Percentiles rank a stretch among this genome's conserved stretches.
phyloP scores from a whole-genome alignment of 345 rosid species.

The Eucalyptus melliodora region DNA sequence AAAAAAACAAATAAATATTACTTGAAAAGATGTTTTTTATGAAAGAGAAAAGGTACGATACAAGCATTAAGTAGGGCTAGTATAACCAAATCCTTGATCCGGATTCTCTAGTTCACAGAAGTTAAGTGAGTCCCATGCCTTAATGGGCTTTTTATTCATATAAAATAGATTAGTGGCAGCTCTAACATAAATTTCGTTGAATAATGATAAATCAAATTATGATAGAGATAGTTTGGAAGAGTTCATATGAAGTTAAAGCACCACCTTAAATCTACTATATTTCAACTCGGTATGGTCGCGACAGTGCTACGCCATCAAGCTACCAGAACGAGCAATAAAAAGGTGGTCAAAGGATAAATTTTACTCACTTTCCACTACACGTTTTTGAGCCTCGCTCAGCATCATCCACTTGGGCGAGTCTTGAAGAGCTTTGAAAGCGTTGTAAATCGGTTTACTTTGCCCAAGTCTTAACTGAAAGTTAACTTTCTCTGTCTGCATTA shows the following conservation, averaged over 20 bases:
- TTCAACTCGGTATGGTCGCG: not conserved
- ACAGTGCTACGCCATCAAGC: not conserved
- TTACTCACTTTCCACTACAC: constrained; percentile 59
- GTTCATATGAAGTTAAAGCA: not conserved
- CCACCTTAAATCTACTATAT: not conserved
- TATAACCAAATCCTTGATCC: not conserved
- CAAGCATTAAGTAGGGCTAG: not conserved
- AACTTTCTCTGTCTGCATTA: constrained; percentile 62
- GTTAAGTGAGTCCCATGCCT: accelerated
- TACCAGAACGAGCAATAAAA: not conserved
- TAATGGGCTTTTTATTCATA: accelerated
- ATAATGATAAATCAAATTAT: not conserved
- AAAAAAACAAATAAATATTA: not conserved
- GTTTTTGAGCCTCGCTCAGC: constrained; percentile 53
- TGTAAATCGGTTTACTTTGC: constrained; percentile 69
- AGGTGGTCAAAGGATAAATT: not conserved
- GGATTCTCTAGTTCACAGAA: too few relatives aligned
- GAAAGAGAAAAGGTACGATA: not conserved
- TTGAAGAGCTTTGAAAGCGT: constrained; percentile 61
- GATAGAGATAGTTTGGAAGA: not conserved
- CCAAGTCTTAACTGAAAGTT: constrained; percentile 61
- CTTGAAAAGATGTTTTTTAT: not conserved
- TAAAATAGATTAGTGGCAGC: not conserved
- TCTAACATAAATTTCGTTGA: too few relatives aligned
- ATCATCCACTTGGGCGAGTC: constrained; percentile 59